phyloP scores from a whole-genome alignment of 345 rosid species.

The Gossypium longicalyx region DNA sequence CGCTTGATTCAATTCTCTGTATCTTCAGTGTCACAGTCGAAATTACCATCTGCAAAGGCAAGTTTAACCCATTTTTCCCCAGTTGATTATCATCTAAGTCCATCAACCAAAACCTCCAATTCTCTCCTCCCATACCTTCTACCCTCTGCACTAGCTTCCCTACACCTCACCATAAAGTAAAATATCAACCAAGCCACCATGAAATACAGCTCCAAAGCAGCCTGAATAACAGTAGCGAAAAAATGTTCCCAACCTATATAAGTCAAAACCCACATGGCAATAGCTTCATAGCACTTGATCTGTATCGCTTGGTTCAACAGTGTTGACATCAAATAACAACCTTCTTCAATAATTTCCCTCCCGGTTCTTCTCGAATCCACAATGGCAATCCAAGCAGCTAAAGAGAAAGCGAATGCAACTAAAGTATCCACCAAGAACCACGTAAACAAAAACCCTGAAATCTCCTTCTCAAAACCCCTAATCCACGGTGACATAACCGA shows the following conservation, averaged over 20 bases:
- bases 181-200: constrained; percentile 86
- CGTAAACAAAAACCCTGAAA: constrained; percentile 74
- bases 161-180: constrained; percentile 68
- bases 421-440: constrained; percentile 77
- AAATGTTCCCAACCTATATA: constrained; percentile 46
- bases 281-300: constrained; percentile 72
- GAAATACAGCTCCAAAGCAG: constrained; percentile 76
- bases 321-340: constrained; percentile 61
- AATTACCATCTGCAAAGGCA: constrained; percentile 23
- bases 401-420: constrained; percentile 55
- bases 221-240: constrained; percentile 58
- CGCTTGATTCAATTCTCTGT: constrained; percentile 24
- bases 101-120: constrained; percentile 67
- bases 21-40: constrained; percentile 28
- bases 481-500: constrained; percentile 81
- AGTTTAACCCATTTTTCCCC: constrained; percentile 14
- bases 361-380: constrained; percentile 82
- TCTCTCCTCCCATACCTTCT: constrained; percentile 82
- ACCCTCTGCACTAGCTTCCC: constrained; percentile 60
- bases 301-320: constrained; percentile 74
- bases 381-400: constrained; percentile 85
- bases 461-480: constrained; percentile 72
- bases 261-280: constrained; percentile 55
- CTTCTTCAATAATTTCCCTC: constrained; percentile 84
- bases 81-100: constrained; percentile 49